These are phyloP conservation scores for Suhomyces prunicola DNA, from an alignment of 805 yeast genomes.

Conservation along the genomic window DNA sequence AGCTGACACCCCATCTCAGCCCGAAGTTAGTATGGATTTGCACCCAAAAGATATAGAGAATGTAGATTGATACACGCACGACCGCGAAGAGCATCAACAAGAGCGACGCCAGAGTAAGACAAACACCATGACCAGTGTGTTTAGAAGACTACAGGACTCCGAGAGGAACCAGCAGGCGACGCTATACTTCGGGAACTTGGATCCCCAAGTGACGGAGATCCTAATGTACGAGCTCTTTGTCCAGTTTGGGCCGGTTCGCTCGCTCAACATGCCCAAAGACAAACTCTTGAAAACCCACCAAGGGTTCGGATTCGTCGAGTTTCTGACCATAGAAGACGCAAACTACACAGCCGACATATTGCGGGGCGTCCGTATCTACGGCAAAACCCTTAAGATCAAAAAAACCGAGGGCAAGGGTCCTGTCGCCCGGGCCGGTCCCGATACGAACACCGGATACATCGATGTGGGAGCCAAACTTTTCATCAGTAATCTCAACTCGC, in stretches of 20 bases:
- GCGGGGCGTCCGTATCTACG: conserved; percentile 59
- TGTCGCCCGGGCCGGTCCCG: conserved; percentile 1
- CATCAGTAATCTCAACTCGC: conserved; percentile 60
- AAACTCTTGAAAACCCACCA: conserved; percentile 66
- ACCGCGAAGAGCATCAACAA: background rate
- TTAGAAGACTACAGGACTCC: conserved; percentile 34
- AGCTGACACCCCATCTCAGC: too few relatives aligned
- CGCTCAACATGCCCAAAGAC: conserved; percentile 77
- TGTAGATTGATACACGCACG: conserved; percentile 2
- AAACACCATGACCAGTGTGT: conserved; percentile 25
- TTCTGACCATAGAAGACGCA: conserved; percentile 56
- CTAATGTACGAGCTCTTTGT: conserved; percentile 76
- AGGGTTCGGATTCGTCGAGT: conserved; percentile 88
- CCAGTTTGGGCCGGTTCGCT: conserved; percentile 77
- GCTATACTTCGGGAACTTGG: conserved; percentile 79
- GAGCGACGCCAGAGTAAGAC: background rate
- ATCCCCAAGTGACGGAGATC: conserved; percentile 66
- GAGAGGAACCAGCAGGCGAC: conserved; percentile 62
- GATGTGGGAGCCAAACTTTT: conserved; percentile 54
- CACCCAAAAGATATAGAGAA: background rate
- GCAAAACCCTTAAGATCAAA: conserved; percentile 57
- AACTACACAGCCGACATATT: conserved; percentile 64
- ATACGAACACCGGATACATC: conserved; percentile 11
- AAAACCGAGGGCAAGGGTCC: conserved; percentile 34
- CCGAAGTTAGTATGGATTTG: background rate